Conservation (phyloP, 2,329 filamentous ascomycete genomes). For the Incumbomyces lentus region DNA sequence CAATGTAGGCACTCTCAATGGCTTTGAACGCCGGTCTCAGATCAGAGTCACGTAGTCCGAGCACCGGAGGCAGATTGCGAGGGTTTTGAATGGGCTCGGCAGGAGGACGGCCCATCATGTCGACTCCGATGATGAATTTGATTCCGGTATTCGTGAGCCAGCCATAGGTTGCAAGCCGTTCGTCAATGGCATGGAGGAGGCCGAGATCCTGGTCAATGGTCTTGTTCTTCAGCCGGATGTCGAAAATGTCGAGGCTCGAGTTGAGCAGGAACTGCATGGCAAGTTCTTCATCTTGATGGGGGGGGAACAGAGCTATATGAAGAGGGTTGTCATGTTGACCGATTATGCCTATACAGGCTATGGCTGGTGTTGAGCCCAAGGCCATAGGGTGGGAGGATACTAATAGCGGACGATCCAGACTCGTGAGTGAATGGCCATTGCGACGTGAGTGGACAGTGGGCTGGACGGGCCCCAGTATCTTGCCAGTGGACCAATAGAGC, state of each 20-base stretch:
- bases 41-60: conserved; percentile 74
- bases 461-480: no score
- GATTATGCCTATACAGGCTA: conserved; percentile 88
- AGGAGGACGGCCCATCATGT: conserved; percentile 66
- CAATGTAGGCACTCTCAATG: conserved; percentile 84
- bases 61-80: conserved; percentile 32
- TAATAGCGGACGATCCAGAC: no score
- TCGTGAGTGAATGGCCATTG: no score
- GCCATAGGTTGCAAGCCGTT: conserved; percentile 85
- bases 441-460: no score
- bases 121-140: conserved; percentile 80
- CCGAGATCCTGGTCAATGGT: conserved; percentile 75
- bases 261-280: conserved; percentile 89
- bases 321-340: conserved; percentile 95
- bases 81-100: conserved; percentile 18
- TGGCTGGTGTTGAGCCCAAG: conserved; percentile 49
- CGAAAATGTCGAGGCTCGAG: conserved; percentile 86
- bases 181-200: conserved; percentile 84
- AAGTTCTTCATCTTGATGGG: conserved; percentile 54
- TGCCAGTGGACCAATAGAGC: conserved; percentile 7
- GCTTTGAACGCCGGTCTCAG: conserved; percentile 83
- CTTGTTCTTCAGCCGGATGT: conserved; percentile 66
- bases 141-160: conserved; percentile 94
- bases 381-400: conserved; percentile 10
- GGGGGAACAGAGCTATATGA: conserved; percentile 82